Conservation (phyloP, 2,329 filamentous ascomycete genomes). For the Metarhizium brunneum region DNA sequence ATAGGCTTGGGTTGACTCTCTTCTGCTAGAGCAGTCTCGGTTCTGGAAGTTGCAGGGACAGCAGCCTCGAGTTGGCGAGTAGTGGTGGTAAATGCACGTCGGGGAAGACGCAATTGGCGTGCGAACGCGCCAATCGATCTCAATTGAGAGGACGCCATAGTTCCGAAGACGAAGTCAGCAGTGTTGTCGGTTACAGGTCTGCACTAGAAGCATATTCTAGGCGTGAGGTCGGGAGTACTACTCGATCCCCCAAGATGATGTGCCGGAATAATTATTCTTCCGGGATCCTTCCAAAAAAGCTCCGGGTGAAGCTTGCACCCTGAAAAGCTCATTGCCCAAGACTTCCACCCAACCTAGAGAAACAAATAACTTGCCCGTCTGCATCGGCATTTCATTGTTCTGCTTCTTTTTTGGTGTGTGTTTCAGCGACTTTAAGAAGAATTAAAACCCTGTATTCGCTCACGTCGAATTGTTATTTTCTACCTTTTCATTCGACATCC, state of each 20-base stretch:
- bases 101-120: conserved; percentile 33
- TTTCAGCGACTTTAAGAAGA: neutral
- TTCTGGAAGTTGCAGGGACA: conserved; percentile 26
- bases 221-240: neutral
- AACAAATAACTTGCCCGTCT: neutral
- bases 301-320: neutral
- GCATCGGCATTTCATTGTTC: neutral
- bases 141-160: conserved; percentile 37
- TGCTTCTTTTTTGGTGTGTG: neutral
- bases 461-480: neutral
- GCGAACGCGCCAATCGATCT: conserved; percentile 34
- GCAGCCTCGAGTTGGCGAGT: conserved; percentile 36
- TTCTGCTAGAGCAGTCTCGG: conserved; percentile 34
- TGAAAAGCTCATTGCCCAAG: neutral
- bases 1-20: conserved; percentile 36
- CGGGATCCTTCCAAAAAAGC: neutral
- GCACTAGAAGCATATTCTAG: neutral
- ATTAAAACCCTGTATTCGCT: neutral
- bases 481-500: neutral
- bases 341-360: neutral
- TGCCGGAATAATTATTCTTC: conserved; percentile 8
- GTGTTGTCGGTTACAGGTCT: conserved; percentile 1
- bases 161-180: conserved; percentile 5
- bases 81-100: conserved; percentile 39
- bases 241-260: neutral